These are phyloP conservation scores for Lodderomyces oxycetoniae DNA, from an alignment of 1,139 yeast genomes.

Conservation along the genomic window DNA sequence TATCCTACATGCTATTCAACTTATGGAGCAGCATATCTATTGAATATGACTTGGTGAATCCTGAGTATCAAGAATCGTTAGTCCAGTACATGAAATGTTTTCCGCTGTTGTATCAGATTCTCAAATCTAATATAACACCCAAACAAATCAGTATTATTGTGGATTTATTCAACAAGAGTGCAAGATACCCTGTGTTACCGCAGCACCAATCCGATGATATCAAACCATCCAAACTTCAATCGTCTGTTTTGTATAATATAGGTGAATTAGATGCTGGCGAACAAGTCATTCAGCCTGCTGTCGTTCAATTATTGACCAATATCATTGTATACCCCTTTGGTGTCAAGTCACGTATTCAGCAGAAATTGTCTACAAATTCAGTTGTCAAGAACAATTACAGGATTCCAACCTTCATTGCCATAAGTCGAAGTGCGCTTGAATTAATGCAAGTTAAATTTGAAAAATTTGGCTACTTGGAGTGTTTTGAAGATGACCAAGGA, in stretches of 20 bases:
- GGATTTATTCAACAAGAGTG: conserved; percentile 51
- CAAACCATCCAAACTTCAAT: conserved; percentile 53
- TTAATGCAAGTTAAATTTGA: conserved; percentile 36
- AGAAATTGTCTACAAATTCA: conserved; percentile 24
- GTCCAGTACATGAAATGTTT: conserved; percentile 50
- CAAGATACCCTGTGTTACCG: conserved; percentile 64
- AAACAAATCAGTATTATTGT: conserved; percentile 41
- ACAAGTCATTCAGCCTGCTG: conserved; percentile 35
- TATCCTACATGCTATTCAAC: conserved; percentile 44
- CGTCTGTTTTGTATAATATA: conserved; percentile 44
- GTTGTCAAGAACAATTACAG: conserved; percentile 30
- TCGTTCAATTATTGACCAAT: conserved; percentile 51
- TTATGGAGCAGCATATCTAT: conserved; percentile 64
- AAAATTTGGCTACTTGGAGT: conserved; percentile 24
- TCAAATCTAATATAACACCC: conserved; percentile 24
- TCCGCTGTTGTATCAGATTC: conserved; percentile 38
- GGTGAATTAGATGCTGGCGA: conserved; percentile 27
- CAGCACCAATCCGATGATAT: conserved; percentile 27
- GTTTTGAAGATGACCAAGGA: conserved; percentile 44
- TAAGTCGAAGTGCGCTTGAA: conserved; percentile 49
- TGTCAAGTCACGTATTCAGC: conserved; percentile 49
- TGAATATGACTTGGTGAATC: conserved; percentile 53
- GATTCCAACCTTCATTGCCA: conserved; percentile 64
- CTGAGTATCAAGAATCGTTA: conserved; percentile 53
- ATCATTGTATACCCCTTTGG: conserved; percentile 57